Conservation (phyloP, 305 asterid genomes). For the Plantago lanceolata region DNA sequence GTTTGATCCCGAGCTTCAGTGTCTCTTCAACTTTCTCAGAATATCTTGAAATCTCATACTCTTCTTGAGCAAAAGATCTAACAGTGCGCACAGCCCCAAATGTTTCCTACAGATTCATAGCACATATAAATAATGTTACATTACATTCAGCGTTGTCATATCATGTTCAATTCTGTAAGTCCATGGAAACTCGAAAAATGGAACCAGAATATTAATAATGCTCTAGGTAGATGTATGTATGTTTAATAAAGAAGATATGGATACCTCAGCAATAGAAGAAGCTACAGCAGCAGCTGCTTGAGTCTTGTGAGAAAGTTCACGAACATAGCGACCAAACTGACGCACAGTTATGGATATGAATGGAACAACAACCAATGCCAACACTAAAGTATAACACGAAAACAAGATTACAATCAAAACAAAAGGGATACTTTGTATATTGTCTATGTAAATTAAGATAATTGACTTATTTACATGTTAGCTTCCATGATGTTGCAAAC, state of each 20-base stretch:
- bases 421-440: slow-evolving; percentile 2
- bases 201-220: no score
- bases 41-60: slow-evolving; percentile 57
- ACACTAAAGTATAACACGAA: slow-evolving; percentile 39
- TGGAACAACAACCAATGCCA: slow-evolving; percentile 79
- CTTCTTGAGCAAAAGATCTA: slow-evolving; percentile 84
- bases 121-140: slow-evolving; percentile 20
- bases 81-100: slow-evolving; percentile 85
- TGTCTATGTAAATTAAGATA: slow-evolving; percentile 11
- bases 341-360: slow-evolving; percentile 61
- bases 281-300: slow-evolving; percentile 94
- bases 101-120: slow-evolving; percentile 50
- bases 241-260: slow-evolving; percentile 4
- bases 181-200: no score
- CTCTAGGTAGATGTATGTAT: no score
- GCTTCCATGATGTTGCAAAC: slow-evolving; percentile 80
- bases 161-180: no score
- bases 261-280: slow-evolving; percentile 83
- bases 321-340: slow-evolving; percentile 65
- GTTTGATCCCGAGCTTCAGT: slow-evolving; percentile 71
- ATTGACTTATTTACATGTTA: slow-evolving; percentile 52
- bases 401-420: slow-evolving; percentile 8
- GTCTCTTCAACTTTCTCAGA: slow-evolving; percentile 86
- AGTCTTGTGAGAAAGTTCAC: slow-evolving; percentile 78
- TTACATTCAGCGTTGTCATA: not conserved